Percentiles rank a stretch among this genome's conserved stretches.
Evolutionary conservation across 352 stramenopile genomes (phyloP).

Genomic region (Chrysophaeum taylorii): DNA sequence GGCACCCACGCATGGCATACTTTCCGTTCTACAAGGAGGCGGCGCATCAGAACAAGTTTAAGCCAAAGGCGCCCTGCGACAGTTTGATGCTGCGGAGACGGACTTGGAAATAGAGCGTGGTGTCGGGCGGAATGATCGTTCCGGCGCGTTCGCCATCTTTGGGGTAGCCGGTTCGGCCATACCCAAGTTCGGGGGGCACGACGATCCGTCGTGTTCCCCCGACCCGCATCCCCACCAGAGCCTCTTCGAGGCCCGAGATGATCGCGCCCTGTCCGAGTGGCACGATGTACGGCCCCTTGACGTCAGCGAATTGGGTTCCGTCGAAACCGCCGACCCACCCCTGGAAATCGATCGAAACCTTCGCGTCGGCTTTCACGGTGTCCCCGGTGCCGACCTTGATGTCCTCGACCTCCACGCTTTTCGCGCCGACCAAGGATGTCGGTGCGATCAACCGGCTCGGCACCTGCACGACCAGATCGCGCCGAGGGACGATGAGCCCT

Average conservation of each 20-base stretch:
- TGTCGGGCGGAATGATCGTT: not conserved
- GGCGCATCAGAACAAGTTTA: not conserved
- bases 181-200: not conserved
- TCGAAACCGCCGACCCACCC: constrained; percentile 10
- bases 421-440: too few species aligned
- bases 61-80: not conserved
- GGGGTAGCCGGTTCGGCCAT: not conserved
- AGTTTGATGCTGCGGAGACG: not conserved
- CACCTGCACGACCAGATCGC: too few species aligned
- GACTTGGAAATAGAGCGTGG: not conserved
- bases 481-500: too few species aligned
- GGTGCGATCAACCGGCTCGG: too few species aligned
- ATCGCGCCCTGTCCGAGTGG: not conserved
- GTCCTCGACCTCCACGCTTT: too few species aligned
- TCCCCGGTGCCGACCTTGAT: too few species aligned
- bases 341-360: not conserved
- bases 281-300: not conserved
- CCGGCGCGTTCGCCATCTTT: not conserved
- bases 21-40: too few species aligned
- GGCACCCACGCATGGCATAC: too few species aligned
- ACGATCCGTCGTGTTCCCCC: not conserved
- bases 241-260: not conserved
- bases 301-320: not conserved
- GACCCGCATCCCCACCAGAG: too few species aligned
- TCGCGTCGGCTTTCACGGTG: not conserved